phyloP scores from a whole-genome alignment of 2,329 filamentous ascomycete species.

The Fonsecaea monophora region DNA sequence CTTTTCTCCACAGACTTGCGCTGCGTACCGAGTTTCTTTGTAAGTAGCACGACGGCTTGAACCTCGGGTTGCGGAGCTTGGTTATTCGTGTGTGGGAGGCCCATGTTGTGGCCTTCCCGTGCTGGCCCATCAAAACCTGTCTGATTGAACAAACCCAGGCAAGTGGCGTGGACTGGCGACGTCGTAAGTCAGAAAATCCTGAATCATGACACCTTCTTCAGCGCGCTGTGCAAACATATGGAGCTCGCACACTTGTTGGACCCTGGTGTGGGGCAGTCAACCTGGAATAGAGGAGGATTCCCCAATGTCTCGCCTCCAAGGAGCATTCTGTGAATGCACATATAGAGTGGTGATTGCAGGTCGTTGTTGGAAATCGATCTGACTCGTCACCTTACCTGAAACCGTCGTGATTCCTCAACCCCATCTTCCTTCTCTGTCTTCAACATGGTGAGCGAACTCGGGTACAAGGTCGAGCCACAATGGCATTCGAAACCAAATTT shows the following conservation, averaged over 20 bases:
- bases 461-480: slow-evolving; percentile 11
- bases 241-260: no score
- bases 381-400: not conserved
- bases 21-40: no score
- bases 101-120: not conserved
- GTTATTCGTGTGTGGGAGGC: not conserved
- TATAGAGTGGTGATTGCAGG: not conserved
- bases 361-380: not conserved
- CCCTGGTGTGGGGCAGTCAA: not conserved
- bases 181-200: slow-evolving; percentile 1
- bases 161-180: not conserved
- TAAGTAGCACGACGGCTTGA: not conserved
- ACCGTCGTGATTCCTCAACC: not conserved
- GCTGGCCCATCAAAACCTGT: not conserved
- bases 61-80: not conserved
- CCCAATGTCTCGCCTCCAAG: not conserved
- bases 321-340: not conserved
- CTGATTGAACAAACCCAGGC: not conserved
- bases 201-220: not conserved
- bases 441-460: slow-evolving; percentile 17
- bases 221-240: no score
- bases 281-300: not conserved
- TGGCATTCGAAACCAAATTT: slow-evolving; percentile 14
- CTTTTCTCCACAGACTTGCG: not conserved
- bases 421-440: not conserved